A percentile compares a stretch with the other conserved stretches of the same genome.
Conservation (phyloP, 1,139 yeast genomes). For the Blastobotrys buckinghamii region DNA sequence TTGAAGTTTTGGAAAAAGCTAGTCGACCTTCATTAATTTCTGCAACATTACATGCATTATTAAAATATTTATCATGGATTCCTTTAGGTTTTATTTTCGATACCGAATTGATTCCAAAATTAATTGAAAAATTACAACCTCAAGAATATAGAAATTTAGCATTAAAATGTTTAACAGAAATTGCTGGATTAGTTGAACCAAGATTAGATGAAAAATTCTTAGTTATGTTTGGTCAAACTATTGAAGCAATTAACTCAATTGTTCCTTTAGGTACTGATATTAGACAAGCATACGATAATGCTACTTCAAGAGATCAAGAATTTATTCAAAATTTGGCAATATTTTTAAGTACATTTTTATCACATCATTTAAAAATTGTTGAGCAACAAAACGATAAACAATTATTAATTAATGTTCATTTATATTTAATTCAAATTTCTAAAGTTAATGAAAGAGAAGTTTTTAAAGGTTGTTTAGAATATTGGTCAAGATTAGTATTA, state of each 20-base stretch:
- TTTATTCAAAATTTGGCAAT: constrained; percentile 93
- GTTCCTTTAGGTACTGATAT: constrained; percentile 75
- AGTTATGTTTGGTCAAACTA: constrained; percentile 62
- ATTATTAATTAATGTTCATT: constrained; percentile 64
- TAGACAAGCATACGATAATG: constrained; percentile 63
- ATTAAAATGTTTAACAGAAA: constrained; percentile 88
- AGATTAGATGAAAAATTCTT: constrained; percentile 67
- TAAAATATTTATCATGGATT: constrained; percentile 91
- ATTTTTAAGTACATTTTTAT: constrained; percentile 79
- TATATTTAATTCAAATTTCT: constrained; percentile 77
- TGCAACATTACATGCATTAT: constrained; percentile 78
- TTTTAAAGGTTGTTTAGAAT: constrained; percentile 90
- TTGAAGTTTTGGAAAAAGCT: constrained; percentile 86
- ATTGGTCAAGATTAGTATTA: constrained; percentile 81
- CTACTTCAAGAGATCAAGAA: constrained; percentile 82
- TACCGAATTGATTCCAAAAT: constrained; percentile 66
- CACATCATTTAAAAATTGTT: constrained; percentile 67
- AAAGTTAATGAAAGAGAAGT: constrained; percentile 93
- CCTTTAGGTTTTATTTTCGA: constrained; percentile 86
- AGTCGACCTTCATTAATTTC: constrained; percentile 67
- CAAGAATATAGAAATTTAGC: constrained; percentile 79
- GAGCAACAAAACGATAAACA: constrained; percentile 62
- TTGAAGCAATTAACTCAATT: constrained; percentile 64
- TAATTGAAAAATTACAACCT: constrained; percentile 69
- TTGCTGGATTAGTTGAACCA: constrained; percentile 57